Evolutionary conservation across 345 rosid genomes (phyloP), one percentile per base, ranked within the genome.

Genomic region (Gossypium stocksii): DNA sequence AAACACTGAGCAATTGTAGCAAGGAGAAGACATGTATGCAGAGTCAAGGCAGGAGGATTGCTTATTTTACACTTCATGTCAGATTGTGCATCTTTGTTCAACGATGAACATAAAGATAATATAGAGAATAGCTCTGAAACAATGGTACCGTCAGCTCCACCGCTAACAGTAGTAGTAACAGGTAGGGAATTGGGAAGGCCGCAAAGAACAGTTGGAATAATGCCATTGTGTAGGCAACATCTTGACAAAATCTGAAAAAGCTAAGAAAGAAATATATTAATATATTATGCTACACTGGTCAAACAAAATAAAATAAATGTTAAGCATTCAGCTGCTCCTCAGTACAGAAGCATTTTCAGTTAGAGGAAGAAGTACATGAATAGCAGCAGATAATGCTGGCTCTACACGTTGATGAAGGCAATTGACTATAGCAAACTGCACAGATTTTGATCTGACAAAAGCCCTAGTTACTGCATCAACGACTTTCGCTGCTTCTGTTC

Each of bases 101-200:
- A 73, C 61, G 86, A 83, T 72, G 87, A 78, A 72, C 92, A 89
- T 2, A 77, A 70, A 29, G 90, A 89, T 71, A 95, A 78, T 76
- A 93, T 70, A 63, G 91, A 85, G 77, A 93, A 93, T 74, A 93
- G 85, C 81, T 93, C 98, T 8, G 97, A 89, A 65, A 91, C 76
- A 78, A 93, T 83, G n/a, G 97, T 95, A 75, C 96, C 92, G 78
- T 95, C 98, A 61, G 87, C 99, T 78, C 98, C 98, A 13, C 99
- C 97, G 79, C 97, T 91, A 80, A 93, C 91, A 66, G 90, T 76
- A 19, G 96, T 91, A 54, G 93, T 83, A 69, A 82, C 89, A 62
- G 97, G 94, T 38, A 91, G 87, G 77, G 99, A 89, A 80, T 85
- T 93, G 78, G 98, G 94, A 80, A 95, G 83, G 71, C 98, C 99